Evolutionary conservation across 2,329 filamentous ascomycete genomes (phyloP).

Genomic region (Epichloe coenophiala): DNA sequence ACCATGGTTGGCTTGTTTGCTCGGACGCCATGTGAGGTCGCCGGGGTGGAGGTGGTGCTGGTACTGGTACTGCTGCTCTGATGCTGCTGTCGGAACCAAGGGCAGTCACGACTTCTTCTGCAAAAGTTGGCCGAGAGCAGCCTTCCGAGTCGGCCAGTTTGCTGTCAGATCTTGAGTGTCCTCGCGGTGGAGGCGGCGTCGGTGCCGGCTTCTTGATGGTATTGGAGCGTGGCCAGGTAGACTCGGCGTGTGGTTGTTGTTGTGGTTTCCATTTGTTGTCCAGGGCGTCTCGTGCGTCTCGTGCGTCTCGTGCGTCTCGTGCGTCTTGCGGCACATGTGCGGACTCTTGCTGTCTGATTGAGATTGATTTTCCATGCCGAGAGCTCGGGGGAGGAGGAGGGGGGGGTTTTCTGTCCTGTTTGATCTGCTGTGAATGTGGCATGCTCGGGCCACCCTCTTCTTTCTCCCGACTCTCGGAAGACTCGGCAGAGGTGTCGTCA

Average conservation of each 20-base stretch:
- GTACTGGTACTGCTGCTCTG: constrained; percentile 27
- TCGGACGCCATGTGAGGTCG: constrained; percentile 29
- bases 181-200: constrained; percentile 36
- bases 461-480: constrained; percentile 1
- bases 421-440: not conserved
- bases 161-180: constrained; percentile 33
- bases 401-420: constrained; percentile 48
- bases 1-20: constrained; percentile 12
- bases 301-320: not conserved
- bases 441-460: not conserved
- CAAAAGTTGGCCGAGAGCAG: constrained; percentile 29
- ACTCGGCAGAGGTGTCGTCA: not conserved
- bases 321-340: not conserved
- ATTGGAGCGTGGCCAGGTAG: not conserved
- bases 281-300: not conserved
- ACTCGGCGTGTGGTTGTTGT: not conserved
- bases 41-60: constrained; percentile 42
- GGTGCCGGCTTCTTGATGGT: constrained; percentile 30
- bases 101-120: constrained; percentile 28
- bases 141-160: constrained; percentile 26
- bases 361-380: constrained; percentile 62
- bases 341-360: constrained; percentile 17
- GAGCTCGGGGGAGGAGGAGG: constrained; percentile 42
- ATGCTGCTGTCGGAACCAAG: constrained; percentile 32
- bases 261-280: not conserved